Conservation (phyloP, 768 basidiomycete genomes). For the Xerocomellus amylosporus region DNA sequence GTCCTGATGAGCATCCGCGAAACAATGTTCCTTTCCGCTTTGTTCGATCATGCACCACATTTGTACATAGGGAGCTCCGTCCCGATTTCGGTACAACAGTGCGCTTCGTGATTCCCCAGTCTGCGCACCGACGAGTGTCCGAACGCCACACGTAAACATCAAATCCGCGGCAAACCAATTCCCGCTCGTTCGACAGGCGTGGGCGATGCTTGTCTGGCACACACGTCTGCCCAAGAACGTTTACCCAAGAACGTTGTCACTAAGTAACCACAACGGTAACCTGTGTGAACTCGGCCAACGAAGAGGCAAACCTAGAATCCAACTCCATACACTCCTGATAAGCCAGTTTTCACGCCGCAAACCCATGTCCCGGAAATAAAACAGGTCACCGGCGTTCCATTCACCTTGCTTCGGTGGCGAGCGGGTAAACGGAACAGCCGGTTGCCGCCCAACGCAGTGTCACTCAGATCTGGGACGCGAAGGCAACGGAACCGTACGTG, state of each 20-base stretch:
- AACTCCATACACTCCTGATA: not conserved
- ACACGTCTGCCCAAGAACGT: too few relatives aligned
- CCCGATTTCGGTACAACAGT: too few relatives aligned
- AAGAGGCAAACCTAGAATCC: not conserved
- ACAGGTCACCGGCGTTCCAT: not conserved
- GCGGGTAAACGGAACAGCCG: not conserved
- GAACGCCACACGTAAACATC: not conserved
- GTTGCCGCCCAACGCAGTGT: not conserved
- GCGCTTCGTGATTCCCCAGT: too few relatives aligned
- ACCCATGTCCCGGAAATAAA: not conserved
- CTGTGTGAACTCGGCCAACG: not conserved
- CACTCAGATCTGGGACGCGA: not conserved
- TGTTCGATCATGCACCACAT: too few relatives aligned
- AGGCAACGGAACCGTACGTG: not conserved
- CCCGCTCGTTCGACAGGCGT: not conserved
- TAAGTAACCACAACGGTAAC: too few relatives aligned
- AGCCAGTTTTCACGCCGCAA: not conserved
- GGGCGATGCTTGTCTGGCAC: too few relatives aligned
- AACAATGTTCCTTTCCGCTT: too few relatives aligned
- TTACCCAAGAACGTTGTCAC: too few relatives aligned
- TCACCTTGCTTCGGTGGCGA: conserved; percentile 2
- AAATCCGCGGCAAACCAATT: not conserved
- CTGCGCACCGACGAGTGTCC: not conserved
- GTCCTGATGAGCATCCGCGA: too few relatives aligned
- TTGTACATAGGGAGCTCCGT: too few relatives aligned